Percentiles rank a stretch among this genome's conserved stretches.
These are phyloP conservation scores for Pseudogymnoascus sp. DNA, from an alignment of 2,329 filamentous ascomycete species.

Conservation along the genomic window DNA sequence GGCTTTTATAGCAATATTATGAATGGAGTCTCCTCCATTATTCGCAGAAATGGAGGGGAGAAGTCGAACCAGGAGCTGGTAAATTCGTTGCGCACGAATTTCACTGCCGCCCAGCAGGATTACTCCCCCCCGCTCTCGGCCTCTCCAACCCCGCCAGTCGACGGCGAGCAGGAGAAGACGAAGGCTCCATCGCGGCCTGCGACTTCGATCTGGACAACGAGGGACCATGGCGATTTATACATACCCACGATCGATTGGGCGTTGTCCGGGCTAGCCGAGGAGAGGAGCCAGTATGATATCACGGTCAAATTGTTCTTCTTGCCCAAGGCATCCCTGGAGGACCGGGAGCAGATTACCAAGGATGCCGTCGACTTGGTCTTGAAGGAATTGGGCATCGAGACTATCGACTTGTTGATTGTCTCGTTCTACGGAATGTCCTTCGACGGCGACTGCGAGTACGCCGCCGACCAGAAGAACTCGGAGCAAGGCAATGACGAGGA, in stretches of 20 bases:
- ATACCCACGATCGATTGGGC: slow-evolving; percentile 73
- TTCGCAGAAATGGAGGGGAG: slow-evolving; percentile 67
- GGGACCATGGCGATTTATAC: slow-evolving; percentile 55
- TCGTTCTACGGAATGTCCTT: slow-evolving; percentile 92
- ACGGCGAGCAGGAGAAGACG: slow-evolving; percentile 19
- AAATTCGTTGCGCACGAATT: slow-evolving; percentile 78
- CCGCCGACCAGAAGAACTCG: slow-evolving; percentile 56
- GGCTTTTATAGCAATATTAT: slow-evolving; percentile 33
- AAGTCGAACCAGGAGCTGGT: slow-evolving; percentile 92
- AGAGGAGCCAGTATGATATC: slow-evolving; percentile 80
- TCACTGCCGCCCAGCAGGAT: slow-evolving; percentile 64
- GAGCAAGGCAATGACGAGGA: slow-evolving; percentile 59
- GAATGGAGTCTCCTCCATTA: slow-evolving; percentile 77
- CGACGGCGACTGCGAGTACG: slow-evolving; percentile 83
- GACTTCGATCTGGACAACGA: slow-evolving; percentile 58
- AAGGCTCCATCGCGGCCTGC: slow-evolving; percentile 27
- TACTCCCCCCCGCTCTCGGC: slow-evolving; percentile 35
- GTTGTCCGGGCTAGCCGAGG: slow-evolving; percentile 67
- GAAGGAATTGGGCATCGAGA: slow-evolving; percentile 67
- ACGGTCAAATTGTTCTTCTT: slow-evolving; percentile 95
- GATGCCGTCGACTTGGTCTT: slow-evolving; percentile 76
- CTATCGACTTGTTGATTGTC: slow-evolving; percentile 81
- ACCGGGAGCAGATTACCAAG: slow-evolving; percentile 62
- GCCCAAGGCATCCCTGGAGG: slow-evolving; percentile 56
- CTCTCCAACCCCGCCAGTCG: slow-evolving; percentile 25